Base-by-base conservation (phyloP, 345 rosid genomes). In the Cardamine occulta region DNA sequence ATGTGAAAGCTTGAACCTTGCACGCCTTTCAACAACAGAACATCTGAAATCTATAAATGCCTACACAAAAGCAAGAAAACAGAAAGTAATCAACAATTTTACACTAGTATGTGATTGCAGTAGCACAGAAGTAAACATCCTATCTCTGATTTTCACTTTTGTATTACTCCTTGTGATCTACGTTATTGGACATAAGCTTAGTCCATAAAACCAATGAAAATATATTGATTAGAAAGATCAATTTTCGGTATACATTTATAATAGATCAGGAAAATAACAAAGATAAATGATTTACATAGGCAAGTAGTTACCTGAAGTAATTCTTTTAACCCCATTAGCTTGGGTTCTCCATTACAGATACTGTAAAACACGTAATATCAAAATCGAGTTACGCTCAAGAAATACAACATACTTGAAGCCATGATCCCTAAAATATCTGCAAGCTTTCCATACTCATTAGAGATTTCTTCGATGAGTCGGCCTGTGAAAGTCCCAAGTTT, bases 21-120 rank as follows among this genome's bases (percentile, higher is more conserved):
- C 89, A 42, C 98, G 95, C 70, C 98, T 89, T 84, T 88, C 96
- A 26, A 91, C 91, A 66, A 88, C 96, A 81, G 96, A 86, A 78
- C 97, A 94, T 80, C 98, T 85, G 77, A 94, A 94, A 26, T 94
- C 93, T 71, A 94, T 80, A 84, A 94, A 94, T 47, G 92, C 95
- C 97, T 91, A 51, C 54, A 75, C 49, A 57, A 35, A 34, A 11
- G 40, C 68, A 60, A 7, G 40, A 34, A 32, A 60, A 76, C 57
- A 70, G 23, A 58, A 37, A 57, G 21, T n/a, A 8, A 70, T 19
- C 24, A 54, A 57, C 63, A 68, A 31, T 10, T 7, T 55, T 48
- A 11, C 18, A 47, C 6, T 62, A 18, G 11, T 31, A 18, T 71
- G 34, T 24, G 45, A 47, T 21, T 62, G 47, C 32, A 54, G 52